Conservation (phyloP, 371 early-diverging fungal genomes). For the Mycotypha africana region DNA sequence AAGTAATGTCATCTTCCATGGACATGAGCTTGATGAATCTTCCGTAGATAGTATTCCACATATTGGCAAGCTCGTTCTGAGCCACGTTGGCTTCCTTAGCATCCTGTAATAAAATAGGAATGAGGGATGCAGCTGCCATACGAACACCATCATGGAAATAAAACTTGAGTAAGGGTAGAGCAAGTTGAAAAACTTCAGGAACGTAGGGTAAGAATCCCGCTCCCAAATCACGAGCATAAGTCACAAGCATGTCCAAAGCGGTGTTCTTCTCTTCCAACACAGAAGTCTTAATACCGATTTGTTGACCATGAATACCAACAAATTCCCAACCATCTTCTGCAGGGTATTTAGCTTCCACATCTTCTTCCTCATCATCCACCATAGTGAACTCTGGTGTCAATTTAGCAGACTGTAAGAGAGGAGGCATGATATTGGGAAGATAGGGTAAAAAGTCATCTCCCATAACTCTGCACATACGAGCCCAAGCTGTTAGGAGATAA, state of each 20-base stretch:
- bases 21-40: conserved; percentile 66
- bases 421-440: conserved; percentile 88
- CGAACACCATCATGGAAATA: conserved; percentile 96
- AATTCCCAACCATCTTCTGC: conserved; percentile 97
- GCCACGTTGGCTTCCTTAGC: conserved; percentile 50
- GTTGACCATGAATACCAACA: conserved; percentile 81
- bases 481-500: conserved; percentile 94
- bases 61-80: conserved; percentile 36
- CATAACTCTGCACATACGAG: conserved; percentile 92
- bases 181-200: conserved; percentile 71
- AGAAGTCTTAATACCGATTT: conserved; percentile 92
- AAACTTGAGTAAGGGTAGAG: conserved; percentile 88
- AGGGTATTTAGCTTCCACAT: conserved; percentile 77
- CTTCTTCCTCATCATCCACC: conserved; percentile 79
- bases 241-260: conserved; percentile 95
- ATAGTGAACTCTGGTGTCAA: conserved; percentile 92
- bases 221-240: conserved; percentile 90
- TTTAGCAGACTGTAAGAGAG: conserved; percentile 79
- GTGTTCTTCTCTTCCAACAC: conserved; percentile 95
- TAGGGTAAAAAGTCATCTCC: conserved; percentile 92
- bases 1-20: conserved; percentile 73
- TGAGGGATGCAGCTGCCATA: conserved; percentile 77
- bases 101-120: conserved; percentile 75
- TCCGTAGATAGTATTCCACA: conserved; percentile 64
- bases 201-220: conserved; percentile 86